Conservation (phyloP, 192 early-diverging fungal species). For the Entomortierella parvispora region DNA sequence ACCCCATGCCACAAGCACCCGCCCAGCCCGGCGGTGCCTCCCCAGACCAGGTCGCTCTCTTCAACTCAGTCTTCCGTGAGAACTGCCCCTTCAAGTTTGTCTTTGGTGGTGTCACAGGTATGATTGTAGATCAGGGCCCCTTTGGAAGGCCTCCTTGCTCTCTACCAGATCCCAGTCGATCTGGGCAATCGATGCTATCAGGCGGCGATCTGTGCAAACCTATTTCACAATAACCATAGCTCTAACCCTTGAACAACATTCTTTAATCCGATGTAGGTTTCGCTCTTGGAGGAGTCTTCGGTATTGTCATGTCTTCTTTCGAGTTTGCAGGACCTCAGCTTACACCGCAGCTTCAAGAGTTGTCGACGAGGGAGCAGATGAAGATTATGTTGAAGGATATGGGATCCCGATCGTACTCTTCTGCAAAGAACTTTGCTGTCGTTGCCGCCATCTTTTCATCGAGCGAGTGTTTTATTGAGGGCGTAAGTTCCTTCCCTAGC, state of each 20-base stretch:
- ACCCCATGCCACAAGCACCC: constrained; percentile 38
- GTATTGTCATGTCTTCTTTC: constrained; percentile 91
- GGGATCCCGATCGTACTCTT: constrained; percentile 79
- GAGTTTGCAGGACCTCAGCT: constrained; percentile 84
- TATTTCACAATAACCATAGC: not conserved
- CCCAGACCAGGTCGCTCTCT: constrained; percentile 37
- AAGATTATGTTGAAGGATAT: constrained; percentile 89
- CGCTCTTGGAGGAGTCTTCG: constrained; percentile 89
- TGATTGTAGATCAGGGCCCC: not conserved
- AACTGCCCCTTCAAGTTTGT: constrained; percentile 81
- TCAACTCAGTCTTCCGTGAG: constrained; percentile 58
- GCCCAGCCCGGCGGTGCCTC: constrained; percentile 31
- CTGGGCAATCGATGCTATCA: not conserved
- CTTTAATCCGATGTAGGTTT: constrained; percentile 68
- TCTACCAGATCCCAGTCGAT: not conserved
- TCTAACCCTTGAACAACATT: not conserved
- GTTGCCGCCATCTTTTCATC: constrained; percentile 93
- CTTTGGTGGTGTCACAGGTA: constrained; percentile 78
- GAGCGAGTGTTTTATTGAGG: constrained; percentile 95
- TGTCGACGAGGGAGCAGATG: constrained; percentile 88
- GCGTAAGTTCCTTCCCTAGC: constrained; percentile 55
- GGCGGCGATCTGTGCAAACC: not conserved
- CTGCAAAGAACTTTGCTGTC: constrained; percentile 94
- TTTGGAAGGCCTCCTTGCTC: not conserved
- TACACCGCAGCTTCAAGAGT: constrained; percentile 68